Evolutionary conservation across 164 flowering plant species (phyloP), one percentile per base, ranked within the genome.

Genomic region (Vitis rupestris): DNA sequence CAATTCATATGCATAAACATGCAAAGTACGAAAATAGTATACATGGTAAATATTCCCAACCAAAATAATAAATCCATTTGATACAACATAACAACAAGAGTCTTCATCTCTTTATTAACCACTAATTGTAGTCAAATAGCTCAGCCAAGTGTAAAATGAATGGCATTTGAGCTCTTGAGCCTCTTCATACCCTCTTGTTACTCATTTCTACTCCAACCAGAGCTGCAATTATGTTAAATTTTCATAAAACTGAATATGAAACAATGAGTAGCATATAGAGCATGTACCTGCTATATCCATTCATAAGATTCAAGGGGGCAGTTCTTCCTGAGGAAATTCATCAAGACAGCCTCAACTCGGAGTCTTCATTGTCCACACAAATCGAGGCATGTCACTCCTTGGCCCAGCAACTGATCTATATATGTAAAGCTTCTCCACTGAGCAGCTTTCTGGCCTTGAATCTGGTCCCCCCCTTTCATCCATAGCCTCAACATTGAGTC

Each of bases 401-500:
- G 84, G 88, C 63, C 98, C 98, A 2, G 94, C 88, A 48, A 93
- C 75, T 1, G 93, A 81, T 58, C 97, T 81, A 55, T 91, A 93
- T 15, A 87, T 75, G 60, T 90, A 90, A 16, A 93, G 82, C 74
- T 81, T 89, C 71, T 89, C 91, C 53, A 88, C 90, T 37, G 80
- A 82, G 67, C 79, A 75, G 67, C 76, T 83, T 10, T 86, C 89
- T 0, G 85, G 85, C 58, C 75, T 75, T 8, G 78, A 69, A 53
- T 86, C 87, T 13, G 89, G 82, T 17, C 78, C 66, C 61, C 82
- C 93, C 64, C 86, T 76, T 75, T 92, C 96, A 17, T 85, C 88
- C 2, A 92, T 90, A 61, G 89, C 93, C 71, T 92, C 98, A 10
- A 90, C 97, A 62, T 90, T 93, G 54, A 93, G 84, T 78, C 84